Percentiles rank a stretch among this genome's conserved stretches.
phyloP scores from a whole-genome alignment of 208 protist genomes.

The Crithidia thermophila region DNA sequence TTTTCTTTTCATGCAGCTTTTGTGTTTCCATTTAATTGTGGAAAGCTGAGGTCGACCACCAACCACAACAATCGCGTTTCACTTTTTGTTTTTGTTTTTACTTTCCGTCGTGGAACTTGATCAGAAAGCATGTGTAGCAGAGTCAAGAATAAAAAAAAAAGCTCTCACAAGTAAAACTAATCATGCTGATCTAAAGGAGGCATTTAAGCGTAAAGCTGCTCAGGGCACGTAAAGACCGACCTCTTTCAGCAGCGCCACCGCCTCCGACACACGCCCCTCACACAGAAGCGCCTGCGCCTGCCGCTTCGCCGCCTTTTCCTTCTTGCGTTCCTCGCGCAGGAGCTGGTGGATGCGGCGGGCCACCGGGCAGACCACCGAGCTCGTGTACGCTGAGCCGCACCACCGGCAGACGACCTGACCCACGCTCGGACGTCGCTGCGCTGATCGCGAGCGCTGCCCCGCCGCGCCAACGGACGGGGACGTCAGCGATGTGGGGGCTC shows the following conservation, averaged over 20 bases:
- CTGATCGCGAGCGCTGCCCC: too few relatives aligned
- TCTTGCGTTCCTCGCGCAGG: constrained; percentile 39
- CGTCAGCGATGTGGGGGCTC: too few relatives aligned
- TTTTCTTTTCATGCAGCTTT: too few relatives aligned
- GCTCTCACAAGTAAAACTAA: not conserved
- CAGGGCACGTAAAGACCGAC: constrained; percentile 19
- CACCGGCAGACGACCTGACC: constrained; percentile 40
- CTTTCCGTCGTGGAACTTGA: too few relatives aligned
- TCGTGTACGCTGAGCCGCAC: constrained; percentile 41
- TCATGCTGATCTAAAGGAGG: not conserved
- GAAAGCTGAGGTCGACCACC: too few relatives aligned
- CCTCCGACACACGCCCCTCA: constrained; percentile 44
- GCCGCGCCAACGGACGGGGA: too few relatives aligned
- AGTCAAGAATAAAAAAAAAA: not conserved
- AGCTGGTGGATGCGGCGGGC: constrained; percentile 30
- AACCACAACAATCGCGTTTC: too few relatives aligned
- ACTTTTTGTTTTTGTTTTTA: too few relatives aligned
- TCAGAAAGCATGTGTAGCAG: too few relatives aligned
- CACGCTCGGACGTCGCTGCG: constrained; percentile 2
- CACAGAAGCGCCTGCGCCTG: constrained; percentile 45
- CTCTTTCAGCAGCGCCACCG: constrained; percentile 35
- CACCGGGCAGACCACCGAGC: constrained; percentile 30
- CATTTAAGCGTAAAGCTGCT: not conserved
- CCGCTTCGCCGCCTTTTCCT: constrained; percentile 58
- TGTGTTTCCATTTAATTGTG: too few relatives aligned